phyloP scores from a whole-genome alignment of 805 yeast species.

The Candida ficus region DNA sequence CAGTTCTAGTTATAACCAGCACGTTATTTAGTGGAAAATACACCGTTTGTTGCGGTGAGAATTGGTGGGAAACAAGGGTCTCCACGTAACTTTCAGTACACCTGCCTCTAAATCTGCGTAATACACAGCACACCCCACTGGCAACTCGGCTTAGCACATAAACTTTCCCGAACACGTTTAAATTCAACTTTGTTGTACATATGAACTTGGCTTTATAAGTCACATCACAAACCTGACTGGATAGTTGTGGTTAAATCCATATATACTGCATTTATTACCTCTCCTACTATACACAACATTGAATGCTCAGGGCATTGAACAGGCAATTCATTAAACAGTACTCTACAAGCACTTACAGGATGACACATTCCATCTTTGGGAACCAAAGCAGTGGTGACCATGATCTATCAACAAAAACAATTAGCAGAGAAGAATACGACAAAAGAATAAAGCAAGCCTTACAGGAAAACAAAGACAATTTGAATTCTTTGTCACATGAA shows the following conservation, averaged over 20 bases:
- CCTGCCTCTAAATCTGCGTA: no score
- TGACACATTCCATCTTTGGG: slow-evolving; percentile 1
- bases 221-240: no score
- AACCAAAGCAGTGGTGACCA: neutral
- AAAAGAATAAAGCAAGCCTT: slow-evolving; percentile 14
- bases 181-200: no score
- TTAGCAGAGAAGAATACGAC: slow-evolving; percentile 5
- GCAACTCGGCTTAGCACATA: neutral
- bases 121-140: neutral
- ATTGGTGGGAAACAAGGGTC: no score
- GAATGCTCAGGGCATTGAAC: neutral
- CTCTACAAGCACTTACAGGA: neutral
- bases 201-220: no score
- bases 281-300: no score
- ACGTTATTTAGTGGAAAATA: no score
- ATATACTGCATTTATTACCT: no score
- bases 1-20: no score
- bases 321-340: neutral
- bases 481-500: slow-evolving; percentile 29
- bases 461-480: slow-evolving; percentile 26
- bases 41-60: no score
- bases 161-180: neutral
- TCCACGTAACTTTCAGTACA: no score
- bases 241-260: no score
- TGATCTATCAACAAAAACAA: neutral